Base-by-base conservation (phyloP, 108 stramenopile species). In the Cyclotella sp. region DNA sequence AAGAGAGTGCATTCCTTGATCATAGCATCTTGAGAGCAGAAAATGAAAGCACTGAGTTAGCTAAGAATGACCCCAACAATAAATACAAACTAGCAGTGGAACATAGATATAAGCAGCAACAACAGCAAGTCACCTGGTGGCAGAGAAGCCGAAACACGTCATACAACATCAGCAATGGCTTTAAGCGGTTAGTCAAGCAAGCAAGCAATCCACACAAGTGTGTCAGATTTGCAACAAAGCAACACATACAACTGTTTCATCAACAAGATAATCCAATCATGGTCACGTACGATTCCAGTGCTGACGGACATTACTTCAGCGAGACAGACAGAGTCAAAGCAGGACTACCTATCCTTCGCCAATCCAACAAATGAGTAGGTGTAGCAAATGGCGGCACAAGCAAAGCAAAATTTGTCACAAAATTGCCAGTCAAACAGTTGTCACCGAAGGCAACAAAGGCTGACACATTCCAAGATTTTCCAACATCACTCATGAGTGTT, bases 31-130 rank as follows among this genome's bases (percentile, higher is more conserved):
- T 46, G 10, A 16, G 13, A 9, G 45, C 66, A 15, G 66, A 68
- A 49, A 44, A 68, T 49, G 66, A 68, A 47, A 44, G 46, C 6
- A 68, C 66, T 24, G 22, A 44, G 16, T 8, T 68, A 44, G 66
- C 66, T 18, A 68, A 68, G 28, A 14, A 19, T 28, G 27, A 69
- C 40, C 2, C 15, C 9, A 69, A 41, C 49, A 39, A 69, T 29
- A 53, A 28, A 28, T 22, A 53, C 2, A 12, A 18, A 13, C 9
- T 69, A 19, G 51, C 52, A 3, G 40, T 69, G n/a, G 53, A 69
- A 29, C 5, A 4, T 4, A 30, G 28, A 14, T 29, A 53, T 53
- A 69, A 29, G 30, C 30, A 27, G 15, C 8, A 18, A 16, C 52
- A 55, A 18, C 3, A 46, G 15, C 26, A 19, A n/a, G 15, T 26